Percentiles rank a stretch among this genome's conserved stretches.
phyloP scores from a whole-genome alignment of 163 green algal genomes.

The Scenedesmus sp. region DNA sequence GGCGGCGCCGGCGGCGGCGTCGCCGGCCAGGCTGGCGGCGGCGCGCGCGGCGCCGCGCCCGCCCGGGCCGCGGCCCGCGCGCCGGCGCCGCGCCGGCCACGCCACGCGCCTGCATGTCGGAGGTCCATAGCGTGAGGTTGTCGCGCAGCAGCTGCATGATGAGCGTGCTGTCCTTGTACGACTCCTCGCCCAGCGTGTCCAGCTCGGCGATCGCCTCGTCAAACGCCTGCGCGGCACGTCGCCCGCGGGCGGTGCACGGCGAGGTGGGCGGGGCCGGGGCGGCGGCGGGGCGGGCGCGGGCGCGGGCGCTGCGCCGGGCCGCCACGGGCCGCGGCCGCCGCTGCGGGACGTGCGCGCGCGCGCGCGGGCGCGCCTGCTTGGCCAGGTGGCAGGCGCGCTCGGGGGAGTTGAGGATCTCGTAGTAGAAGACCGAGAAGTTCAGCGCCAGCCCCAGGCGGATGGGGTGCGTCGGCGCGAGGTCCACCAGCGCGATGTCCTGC shows the following conservation, averaged over 20 bases:
- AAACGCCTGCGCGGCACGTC: constrained; percentile 89
- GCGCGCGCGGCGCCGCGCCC: no score
- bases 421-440: constrained; percentile 99
- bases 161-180: constrained; percentile 99
- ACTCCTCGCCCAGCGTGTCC: constrained; percentile 98
- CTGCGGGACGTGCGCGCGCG: no score
- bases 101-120: constrained; percentile 89
- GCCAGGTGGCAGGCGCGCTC: constrained; percentile 98
- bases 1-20: no score
- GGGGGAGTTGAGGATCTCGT: constrained; percentile 99
- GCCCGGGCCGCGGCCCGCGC: no score
- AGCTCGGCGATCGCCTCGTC: constrained; percentile 99
- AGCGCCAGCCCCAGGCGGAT: constrained; percentile 98
- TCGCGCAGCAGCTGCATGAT: constrained; percentile 99
- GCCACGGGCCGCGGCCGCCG: no score
- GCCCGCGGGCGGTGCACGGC: no score
- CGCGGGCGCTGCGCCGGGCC: no score
- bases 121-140: constrained; percentile 99
- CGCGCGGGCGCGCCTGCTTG: constrained; percentile 81
- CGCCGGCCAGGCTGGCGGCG: no score
- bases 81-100: not conserved
- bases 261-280: no score
- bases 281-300: no score
- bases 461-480: constrained; percentile 97
- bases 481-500: constrained; percentile 96